These are phyloP conservation scores for Uncinocarpus reesii DNA, from an alignment of 2,329 filamentous ascomycete genomes.

Conservation along the genomic window DNA sequence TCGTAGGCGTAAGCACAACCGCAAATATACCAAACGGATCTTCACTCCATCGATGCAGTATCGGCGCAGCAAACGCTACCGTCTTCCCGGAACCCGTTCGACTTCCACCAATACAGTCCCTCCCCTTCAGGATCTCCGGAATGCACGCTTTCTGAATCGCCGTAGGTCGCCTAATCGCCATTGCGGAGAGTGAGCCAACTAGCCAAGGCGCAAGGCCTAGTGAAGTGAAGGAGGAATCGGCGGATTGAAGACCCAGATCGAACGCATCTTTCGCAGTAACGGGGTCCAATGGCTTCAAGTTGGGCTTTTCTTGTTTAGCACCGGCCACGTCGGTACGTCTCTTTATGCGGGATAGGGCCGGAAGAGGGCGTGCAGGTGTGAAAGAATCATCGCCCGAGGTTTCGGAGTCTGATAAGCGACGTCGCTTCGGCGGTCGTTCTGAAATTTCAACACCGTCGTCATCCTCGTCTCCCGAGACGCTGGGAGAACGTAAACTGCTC, in stretches of 20 bases:
- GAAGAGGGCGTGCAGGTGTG: constrained; percentile 21
- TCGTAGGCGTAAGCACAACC: constrained; percentile 77
- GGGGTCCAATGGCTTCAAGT: constrained; percentile 25
- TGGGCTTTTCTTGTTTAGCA: constrained; percentile 6
- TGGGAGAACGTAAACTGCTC: not conserved
- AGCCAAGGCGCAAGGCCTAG: constrained; percentile 78
- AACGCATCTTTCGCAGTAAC: constrained; percentile 34
- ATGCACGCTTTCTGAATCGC: constrained; percentile 90
- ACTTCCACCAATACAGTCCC: constrained; percentile 90
- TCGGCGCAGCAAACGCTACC: constrained; percentile 86
- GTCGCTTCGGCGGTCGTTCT: constrained; percentile 30
- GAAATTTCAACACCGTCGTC: not conserved
- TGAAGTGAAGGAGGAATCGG: constrained; percentile 50
- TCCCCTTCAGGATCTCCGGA: constrained; percentile 78
- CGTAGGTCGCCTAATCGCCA: constrained; percentile 81
- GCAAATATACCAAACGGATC: constrained; percentile 89
- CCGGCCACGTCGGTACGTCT: constrained; percentile 25
- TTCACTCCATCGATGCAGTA: constrained; percentile 84
- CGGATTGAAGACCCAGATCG: constrained; percentile 36
- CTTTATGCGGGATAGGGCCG: constrained; percentile 34
- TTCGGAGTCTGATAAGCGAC: constrained; percentile 28
- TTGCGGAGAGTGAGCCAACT: constrained; percentile 61
- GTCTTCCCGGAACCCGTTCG: constrained; percentile 96
- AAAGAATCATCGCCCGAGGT: constrained; percentile 29
- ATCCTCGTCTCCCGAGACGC: not conserved